phyloP scores from a whole-genome alignment of 805 yeast species.

The Kodamaea nitidulidarum region DNA sequence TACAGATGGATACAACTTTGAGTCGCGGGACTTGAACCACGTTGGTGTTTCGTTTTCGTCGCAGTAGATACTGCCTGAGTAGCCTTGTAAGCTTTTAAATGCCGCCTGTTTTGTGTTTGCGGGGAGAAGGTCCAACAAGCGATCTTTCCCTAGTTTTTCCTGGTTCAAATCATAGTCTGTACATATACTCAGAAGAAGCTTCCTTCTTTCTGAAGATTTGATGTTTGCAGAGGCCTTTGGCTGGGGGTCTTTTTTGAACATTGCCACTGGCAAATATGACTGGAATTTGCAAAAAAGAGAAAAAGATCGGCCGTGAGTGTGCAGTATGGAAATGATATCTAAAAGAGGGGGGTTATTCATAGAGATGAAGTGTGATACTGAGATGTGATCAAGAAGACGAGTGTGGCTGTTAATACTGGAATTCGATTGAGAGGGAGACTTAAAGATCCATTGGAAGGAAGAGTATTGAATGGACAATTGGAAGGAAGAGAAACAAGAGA shows the following conservation, averaged over 20 bases:
- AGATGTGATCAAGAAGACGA: too few species aligned
- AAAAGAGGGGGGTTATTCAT: too few species aligned
- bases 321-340: too few species aligned
- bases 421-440: too few species aligned
- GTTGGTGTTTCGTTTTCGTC: conserved; percentile 63
- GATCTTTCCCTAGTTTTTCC: conserved; percentile 37
- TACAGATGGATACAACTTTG: conserved; percentile 61
- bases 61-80: conserved; percentile 61
- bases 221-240: conserved; percentile 75
- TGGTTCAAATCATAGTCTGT: conserved; percentile 37
- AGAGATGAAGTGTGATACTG: too few species aligned
- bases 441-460: too few species aligned
- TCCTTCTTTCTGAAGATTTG: conserved; percentile 75
- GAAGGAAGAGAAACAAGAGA: too few species aligned
- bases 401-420: too few species aligned
- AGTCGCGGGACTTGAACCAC: conserved; percentile 64
- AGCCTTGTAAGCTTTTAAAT: conserved; percentile 50
- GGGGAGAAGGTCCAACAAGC: conserved; percentile 45
- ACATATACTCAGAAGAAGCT: conserved; percentile 43
- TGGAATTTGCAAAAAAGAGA: too few species aligned
- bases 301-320: too few species aligned
- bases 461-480: too few species aligned
- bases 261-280: too few species aligned
- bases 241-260: conserved; percentile 30
- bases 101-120: conserved; percentile 56